Conservation (phyloP, 140 eudicot genomes). For the Senecio squalidus region DNA sequence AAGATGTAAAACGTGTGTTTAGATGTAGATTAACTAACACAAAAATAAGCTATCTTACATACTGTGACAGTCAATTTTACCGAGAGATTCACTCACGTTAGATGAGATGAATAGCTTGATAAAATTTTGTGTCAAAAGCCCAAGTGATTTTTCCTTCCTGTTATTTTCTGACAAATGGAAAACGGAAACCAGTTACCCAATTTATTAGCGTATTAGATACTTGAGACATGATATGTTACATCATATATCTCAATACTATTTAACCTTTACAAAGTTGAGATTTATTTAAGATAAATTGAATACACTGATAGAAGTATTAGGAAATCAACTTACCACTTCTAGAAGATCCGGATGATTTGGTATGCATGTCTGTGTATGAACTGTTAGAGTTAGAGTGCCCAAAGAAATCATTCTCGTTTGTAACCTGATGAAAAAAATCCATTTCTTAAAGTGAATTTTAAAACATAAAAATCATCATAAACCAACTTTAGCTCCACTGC, state of each 20-base stretch:
- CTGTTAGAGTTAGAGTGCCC: slow-evolving; percentile 18
- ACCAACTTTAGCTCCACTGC: not conserved
- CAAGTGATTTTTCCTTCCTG: slow-evolving; percentile 75
- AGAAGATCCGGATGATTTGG: slow-evolving; percentile 33
- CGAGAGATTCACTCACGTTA: slow-evolving; percentile 34
- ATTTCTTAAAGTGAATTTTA: not conserved
- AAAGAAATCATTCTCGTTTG: slow-evolving; percentile 24
- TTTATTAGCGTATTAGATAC: slow-evolving; percentile 2
- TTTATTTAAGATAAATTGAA: slow-evolving; percentile 8
- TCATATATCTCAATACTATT: not conserved
- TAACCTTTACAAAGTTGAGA: not conserved
- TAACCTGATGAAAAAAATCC: slow-evolving; percentile 16
- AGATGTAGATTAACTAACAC: not conserved
- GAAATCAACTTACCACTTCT: slow-evolving; percentile 35
- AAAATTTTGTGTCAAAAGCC: slow-evolving; percentile 64
- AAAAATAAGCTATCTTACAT: not conserved
- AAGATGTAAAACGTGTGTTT: not conserved
- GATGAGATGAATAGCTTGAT: slow-evolving; percentile 70
- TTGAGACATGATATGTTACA: not conserved
- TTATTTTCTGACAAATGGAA: slow-evolving; percentile 40
- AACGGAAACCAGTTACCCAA: not conserved
- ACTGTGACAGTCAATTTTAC: not conserved
- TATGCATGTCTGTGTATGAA: slow-evolving; percentile 23
- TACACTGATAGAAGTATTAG: not conserved
- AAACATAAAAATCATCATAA: not conserved